Percentiles rank a stretch among this genome's conserved stretches.
These are phyloP conservation scores for Friedmanniomyces simplex DNA, from an alignment of 495 filamentous ascomycete species.

Conservation along the genomic window DNA sequence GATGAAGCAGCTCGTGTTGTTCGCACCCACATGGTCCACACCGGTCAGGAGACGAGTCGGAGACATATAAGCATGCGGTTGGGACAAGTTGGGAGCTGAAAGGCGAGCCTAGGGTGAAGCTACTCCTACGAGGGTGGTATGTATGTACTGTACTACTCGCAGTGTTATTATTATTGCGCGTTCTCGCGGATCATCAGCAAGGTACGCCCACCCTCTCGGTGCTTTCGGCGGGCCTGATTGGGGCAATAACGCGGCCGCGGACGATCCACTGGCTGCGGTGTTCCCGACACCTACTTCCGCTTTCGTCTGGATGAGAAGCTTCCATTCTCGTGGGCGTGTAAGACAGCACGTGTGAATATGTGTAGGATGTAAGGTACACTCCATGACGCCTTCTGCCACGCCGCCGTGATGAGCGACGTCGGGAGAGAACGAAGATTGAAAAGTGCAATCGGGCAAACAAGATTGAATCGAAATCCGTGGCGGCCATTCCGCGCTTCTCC, in stretches of 20 bases:
- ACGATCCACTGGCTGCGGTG: neutral
- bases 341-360: neutral
- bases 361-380: neutral
- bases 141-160: too few species aligned
- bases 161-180: neutral
- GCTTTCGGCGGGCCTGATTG: neutral
- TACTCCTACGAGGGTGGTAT: too few species aligned
- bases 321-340: conserved; percentile 3
- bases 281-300: neutral
- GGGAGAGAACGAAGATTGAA: neutral
- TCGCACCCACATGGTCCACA: too few species aligned
- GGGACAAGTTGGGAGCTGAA: too few species aligned
- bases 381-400: neutral
- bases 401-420: neutral
- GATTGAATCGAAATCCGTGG: neutral
- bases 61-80: too few species aligned
- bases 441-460: neutral
- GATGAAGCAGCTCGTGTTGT: too few species aligned
- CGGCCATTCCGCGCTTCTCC: neutral
- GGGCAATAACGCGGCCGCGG: neutral
- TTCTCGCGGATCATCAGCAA: neutral
- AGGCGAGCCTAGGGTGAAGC: too few species aligned
- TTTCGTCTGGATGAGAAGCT: too few species aligned
- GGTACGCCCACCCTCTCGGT: too few species aligned
- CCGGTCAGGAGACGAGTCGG: too few species aligned